Evolutionary conservation across 495 filamentous ascomycete species (phyloP), one percentile per base, ranked within the genome.

Genomic region (Penicillium odoratum): DNA sequence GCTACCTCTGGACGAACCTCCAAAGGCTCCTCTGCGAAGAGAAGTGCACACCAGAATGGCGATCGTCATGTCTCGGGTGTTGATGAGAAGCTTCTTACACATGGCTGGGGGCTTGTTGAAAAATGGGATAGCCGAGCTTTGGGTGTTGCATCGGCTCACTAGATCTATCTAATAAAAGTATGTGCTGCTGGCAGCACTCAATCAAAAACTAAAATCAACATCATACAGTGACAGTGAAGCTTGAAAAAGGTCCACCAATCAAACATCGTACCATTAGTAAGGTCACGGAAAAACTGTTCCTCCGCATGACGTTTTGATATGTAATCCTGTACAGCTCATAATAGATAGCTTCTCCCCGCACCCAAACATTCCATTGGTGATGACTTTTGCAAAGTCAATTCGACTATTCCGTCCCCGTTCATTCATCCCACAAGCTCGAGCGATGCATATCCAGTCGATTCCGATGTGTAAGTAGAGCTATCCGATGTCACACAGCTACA

Each of bases 391-490:
- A 58, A 59, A 61, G 47, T 51, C 60, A 36, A 43, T 56, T 34
- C 60, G 65, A 48, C 58, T 55, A 31, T 47, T 64, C 15, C 13
- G 36, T 48, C 48, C n/a, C 48, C 49, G 48, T 18, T 51, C 49
- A 25, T 34, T 42, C 10, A 40, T 38, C 46, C 56, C 47, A 33
- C 67, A 68, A 52, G 18, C 50, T 53, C 68, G 72, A 69, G 71
- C 78, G 62, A 98, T 98, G 94, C 92, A 97, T 87, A 88, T 98
- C 74, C 85, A 92, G 71, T 92, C 91, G 55, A 96, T 98, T 78
- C 94, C 94, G 34, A 98, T 98, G 94, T 98, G 93, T 97, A 85
- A 67, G 90, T 82, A 18, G 55, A 34, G 36, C 42, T 55, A 11
- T 18, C 26, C 13, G 15, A 6, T 31, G 4, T n/a, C 21, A 47